Percentiles rank a stretch among this genome's conserved stretches.
Conservation (phyloP, 352 stramenopile genomes). For the Blastocystis sp. region DNA sequence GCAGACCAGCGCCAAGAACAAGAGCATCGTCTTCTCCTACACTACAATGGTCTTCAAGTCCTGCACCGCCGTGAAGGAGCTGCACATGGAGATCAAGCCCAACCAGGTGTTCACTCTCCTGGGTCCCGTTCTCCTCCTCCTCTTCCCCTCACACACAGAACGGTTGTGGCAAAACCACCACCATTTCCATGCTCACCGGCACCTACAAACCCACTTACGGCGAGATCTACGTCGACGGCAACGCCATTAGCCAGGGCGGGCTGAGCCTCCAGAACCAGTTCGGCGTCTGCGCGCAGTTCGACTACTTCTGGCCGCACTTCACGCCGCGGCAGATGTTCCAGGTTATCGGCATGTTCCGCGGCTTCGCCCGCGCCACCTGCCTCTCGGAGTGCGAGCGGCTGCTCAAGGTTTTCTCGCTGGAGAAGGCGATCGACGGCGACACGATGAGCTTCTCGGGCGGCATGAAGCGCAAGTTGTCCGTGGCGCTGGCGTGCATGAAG, state of each 20-base stretch:
- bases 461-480: conserved; percentile 70
- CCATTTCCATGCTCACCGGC: conserved; percentile 64
- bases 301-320: conserved; percentile 64
- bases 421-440: conserved; percentile 52
- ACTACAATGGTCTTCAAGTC: conserved; percentile 13
- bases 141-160: conserved; percentile 31
- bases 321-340: conserved; percentile 60
- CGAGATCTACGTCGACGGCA: conserved; percentile 65
- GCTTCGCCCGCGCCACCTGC: background rate
- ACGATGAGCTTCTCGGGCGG: conserved; percentile 65
- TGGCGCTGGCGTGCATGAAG: conserved; percentile 39
- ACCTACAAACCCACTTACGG: conserved; percentile 56
- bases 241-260: background rate
- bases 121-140: background rate
- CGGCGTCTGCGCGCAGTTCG: conserved; percentile 56
- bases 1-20: background rate
- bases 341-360: conserved; percentile 53
- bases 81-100: conserved; percentile 38
- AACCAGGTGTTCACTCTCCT: conserved; percentile 48
- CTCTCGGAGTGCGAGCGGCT: background rate
- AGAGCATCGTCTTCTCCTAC: conserved; percentile 51
- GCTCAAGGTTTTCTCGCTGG: conserved; percentile 38
- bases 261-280: conserved; percentile 38
- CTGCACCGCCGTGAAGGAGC: conserved; percentile 45
- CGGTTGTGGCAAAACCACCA: conserved; percentile 68